These are phyloP conservation scores for Stephania yunnanensis DNA, from an alignment of 164 flowering plant species.

Conservation along the genomic window DNA sequence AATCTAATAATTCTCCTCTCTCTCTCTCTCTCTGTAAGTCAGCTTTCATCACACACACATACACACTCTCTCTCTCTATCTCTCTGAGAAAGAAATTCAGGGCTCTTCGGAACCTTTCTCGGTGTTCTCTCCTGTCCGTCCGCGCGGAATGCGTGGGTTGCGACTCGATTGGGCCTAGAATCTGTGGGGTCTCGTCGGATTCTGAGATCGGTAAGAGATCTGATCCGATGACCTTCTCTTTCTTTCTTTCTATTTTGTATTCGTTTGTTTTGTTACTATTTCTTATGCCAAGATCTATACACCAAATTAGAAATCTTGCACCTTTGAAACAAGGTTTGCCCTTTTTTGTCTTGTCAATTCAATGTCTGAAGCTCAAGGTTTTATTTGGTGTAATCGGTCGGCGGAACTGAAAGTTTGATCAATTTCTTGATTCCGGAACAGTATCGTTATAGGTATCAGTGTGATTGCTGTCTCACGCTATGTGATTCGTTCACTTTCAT, in stretches of 20 bases:
- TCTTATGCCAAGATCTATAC: neutral
- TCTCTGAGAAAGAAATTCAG: neutral
- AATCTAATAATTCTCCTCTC: neutral
- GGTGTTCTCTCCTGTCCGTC: neutral
- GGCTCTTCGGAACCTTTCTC: neutral
- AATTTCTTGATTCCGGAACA: neutral
- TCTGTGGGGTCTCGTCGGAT: neutral
- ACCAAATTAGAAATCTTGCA: neutral
- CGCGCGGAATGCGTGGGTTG: neutral
- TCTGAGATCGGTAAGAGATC: constrained; percentile 16
- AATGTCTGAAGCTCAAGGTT: neutral
- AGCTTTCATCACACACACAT: neutral
- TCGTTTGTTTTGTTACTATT: neutral
- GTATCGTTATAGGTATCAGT: neutral
- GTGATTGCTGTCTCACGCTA: neutral
- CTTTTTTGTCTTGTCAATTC: neutral
- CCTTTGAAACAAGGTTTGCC: neutral
- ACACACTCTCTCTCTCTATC: neutral
- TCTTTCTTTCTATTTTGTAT: neutral
- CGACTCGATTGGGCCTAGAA: neutral
- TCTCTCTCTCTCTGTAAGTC: no score
- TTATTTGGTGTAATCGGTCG: neutral
- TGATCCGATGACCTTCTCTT: neutral
- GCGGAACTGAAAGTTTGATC: neutral
- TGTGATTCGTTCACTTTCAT: neutral